Conservation (phyloP, 2,329 filamentous ascomycete genomes). For the Aspergillus japonicus region DNA sequence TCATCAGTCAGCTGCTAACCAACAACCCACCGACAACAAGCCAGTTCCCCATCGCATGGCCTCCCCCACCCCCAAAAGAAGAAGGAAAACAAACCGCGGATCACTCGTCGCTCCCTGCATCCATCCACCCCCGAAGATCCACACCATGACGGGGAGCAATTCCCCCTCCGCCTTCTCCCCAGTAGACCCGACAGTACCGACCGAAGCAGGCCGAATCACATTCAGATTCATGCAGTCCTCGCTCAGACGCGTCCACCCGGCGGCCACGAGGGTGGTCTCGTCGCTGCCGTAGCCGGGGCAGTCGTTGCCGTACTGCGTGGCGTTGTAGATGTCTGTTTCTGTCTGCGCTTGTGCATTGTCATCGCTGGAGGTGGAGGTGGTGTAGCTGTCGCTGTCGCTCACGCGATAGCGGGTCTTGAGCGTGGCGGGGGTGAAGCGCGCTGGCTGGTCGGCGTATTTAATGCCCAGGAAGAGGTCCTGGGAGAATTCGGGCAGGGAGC, state of each 20-base stretch:
- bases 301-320: constrained; percentile 31
- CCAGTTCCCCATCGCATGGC: too few relatives aligned
- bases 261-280: constrained; percentile 22
- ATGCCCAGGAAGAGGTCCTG: constrained; percentile 33
- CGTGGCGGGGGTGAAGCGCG: constrained; percentile 25
- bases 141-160: constrained; percentile 30
- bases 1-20: too few relatives aligned
- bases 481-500: constrained; percentile 25
- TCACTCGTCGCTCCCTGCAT: constrained; percentile 32
- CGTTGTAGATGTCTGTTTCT: constrained; percentile 24
- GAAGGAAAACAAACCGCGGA: constrained; percentile 23
- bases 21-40: too few relatives aligned
- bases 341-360: too few relatives aligned
- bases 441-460: constrained; percentile 30
- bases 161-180: background rate
- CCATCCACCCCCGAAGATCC: constrained; percentile 35
- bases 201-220: constrained; percentile 20
- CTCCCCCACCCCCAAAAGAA: too few relatives aligned
- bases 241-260: constrained; percentile 20
- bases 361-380: background rate
- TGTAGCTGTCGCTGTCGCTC: constrained; percentile 23
- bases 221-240: constrained; percentile 33
- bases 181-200: background rate
- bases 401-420: constrained; percentile 24
- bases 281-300: constrained; percentile 34